Evolutionary conservation across 176 grass and related monocot genomes (phyloP).

Genomic region (Bolboschoenus planiculmis): DNA sequence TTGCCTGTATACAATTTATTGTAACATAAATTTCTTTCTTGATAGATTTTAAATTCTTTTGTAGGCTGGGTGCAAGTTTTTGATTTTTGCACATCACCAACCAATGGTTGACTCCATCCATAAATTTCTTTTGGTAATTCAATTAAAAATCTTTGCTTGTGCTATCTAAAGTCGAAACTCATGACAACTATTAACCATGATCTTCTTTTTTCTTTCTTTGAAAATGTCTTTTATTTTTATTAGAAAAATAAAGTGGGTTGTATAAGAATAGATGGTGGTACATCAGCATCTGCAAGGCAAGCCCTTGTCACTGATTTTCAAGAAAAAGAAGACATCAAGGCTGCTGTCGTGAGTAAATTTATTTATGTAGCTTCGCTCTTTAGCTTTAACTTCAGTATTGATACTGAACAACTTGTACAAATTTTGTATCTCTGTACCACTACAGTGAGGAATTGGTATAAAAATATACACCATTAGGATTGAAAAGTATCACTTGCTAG

Average conservation of each 20-base stretch:
- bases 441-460: not conserved
- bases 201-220: not conserved
- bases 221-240: constrained; percentile 12
- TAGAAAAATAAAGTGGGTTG: constrained; percentile 95
- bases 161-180: not conserved
- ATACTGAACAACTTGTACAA: not conserved
- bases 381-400: not conserved
- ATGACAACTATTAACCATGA: not conserved
- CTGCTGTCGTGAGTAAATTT: constrained; percentile 71
- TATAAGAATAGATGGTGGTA: constrained; percentile 90
- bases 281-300: constrained; percentile 56
- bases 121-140: constrained; percentile 62
- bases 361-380: not conserved
- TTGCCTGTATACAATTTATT: not conserved
- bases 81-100: constrained; percentile 98
- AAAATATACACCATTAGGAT: not conserved
- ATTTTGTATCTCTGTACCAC: not conserved
- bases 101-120: constrained; percentile 72
- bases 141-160: not conserved
- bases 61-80: constrained; percentile 88
- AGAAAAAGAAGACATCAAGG: constrained; percentile 64
- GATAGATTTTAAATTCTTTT: constrained; percentile 19
- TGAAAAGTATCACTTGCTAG: not conserved
- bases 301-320: constrained; percentile 77
- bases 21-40: not conserved